These are phyloP conservation scores for Lichtheimia ornata DNA, from an alignment of 371 early-diverging fungal genomes.

Conservation along the genomic window DNA sequence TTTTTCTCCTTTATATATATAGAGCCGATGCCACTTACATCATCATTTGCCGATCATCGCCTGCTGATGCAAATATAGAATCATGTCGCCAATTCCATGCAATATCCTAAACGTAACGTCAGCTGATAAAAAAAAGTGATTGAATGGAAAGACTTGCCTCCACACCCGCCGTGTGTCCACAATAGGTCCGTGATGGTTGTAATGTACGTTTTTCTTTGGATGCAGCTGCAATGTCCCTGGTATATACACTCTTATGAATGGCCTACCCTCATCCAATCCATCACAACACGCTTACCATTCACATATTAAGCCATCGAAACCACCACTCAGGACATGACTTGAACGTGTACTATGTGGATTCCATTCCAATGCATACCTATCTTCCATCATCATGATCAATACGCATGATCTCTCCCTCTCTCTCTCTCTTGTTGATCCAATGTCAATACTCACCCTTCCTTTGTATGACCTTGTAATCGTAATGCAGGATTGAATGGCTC, in stretches of 20 bases:
- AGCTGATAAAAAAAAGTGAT: not conserved
- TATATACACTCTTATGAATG: not conserved
- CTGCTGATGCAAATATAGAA: constrained; percentile 91
- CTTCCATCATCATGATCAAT: not conserved
- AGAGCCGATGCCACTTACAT: constrained; percentile 56
- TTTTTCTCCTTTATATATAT: not conserved
- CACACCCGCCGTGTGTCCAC: constrained; percentile 88
- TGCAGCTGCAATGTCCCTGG: constrained; percentile 39
- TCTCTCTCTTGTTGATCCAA: not conserved
- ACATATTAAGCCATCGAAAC: constrained; percentile 85
- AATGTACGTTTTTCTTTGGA: constrained; percentile 61
- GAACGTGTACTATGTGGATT: constrained; percentile 59
- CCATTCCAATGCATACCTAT: constrained; percentile 79
- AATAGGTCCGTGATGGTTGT: constrained; percentile 74
- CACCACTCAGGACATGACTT: constrained; percentile 77
- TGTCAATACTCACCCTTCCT: constrained; percentile 81
- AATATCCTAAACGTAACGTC: constrained; percentile 70
- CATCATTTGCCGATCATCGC: constrained; percentile 89
- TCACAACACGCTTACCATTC: constrained; percentile 59
- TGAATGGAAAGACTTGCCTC: constrained; percentile 51
- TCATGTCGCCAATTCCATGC: constrained; percentile 87
- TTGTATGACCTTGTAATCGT: constrained; percentile 84
- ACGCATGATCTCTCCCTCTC: not conserved
- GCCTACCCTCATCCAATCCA: not conserved
- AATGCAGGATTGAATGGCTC: constrained; percentile 84